Base-by-base conservation (phyloP, 805 yeast genomes). In the Metschnikowia proteae region DNA sequence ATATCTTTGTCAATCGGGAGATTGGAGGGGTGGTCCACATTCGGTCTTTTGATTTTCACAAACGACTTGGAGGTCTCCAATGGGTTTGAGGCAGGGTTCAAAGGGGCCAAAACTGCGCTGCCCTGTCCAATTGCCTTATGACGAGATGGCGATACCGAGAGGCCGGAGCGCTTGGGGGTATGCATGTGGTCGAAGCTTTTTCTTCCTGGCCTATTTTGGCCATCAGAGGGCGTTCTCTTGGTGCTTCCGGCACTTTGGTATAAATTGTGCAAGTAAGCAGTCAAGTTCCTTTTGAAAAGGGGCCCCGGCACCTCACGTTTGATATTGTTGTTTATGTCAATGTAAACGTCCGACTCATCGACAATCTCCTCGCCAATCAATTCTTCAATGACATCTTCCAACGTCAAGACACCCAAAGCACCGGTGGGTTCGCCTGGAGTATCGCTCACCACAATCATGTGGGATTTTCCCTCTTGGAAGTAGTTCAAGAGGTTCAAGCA, bases 361-460 rank as follows among this genome's bases (percentile, higher is more conserved):
- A 92, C 92, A 61, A 92, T 92, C 65, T 92, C 99, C 68, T 92
- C 98, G 44, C 99, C 99, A 65, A 92, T 92, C 55, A 92, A 76
- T 68, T 92, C 99, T 67, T 92, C 99, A 62, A 92, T 94, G n/a
- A 92, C 97, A 63, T 92, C 99, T 68, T 92, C 99, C 52, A 92
- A 74, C 1, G 99, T 92, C 38, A 92, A 73, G 7, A 92, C 96
- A 55, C 99, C 99, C 30, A 86, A 64, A 1, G 97, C 94, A 22
- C 97, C 97, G 35, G 76, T 74, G 1, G 85, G 77, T 57, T 77
- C 80, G 38, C 99, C 99, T 0, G 98, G 98, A 39, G 75, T 75
- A 49, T 83, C 84, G 54, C 92, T 83, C 6, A 92, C 97, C 33
- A 91, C 83, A 60, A 94, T 92, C 99, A 92, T 92, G 68, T 92